phyloP scores from a whole-genome alignment of 2,329 filamentous ascomycete genomes.

The Colletotrichum lini region DNA sequence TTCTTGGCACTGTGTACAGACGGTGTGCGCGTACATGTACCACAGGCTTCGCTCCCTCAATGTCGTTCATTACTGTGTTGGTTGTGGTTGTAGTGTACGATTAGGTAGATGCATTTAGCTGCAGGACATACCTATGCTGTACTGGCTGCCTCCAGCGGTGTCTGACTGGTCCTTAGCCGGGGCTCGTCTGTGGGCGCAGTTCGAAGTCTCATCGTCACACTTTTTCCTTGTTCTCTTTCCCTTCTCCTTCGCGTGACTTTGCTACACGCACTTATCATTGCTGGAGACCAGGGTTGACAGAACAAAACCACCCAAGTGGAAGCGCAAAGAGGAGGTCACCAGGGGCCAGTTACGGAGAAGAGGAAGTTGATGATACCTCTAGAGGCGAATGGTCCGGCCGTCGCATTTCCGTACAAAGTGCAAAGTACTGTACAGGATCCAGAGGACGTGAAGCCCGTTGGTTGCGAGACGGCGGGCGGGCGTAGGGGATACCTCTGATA shows the following conservation, averaged over 20 bases:
- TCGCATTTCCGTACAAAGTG: constrained; percentile 29
- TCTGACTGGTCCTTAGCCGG: constrained; percentile 24
- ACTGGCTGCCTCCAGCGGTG: constrained; percentile 31
- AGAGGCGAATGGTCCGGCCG: constrained; percentile 39
- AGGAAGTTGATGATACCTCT: constrained; percentile 40
- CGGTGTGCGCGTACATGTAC: not conserved
- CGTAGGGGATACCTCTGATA: constrained; percentile 10
- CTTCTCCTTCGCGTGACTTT: constrained; percentile 7
- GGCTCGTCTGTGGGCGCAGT: constrained; percentile 7
- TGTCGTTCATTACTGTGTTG: constrained; percentile 1
- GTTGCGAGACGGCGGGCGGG: constrained; percentile 20
- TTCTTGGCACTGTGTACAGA: too few relatives aligned
- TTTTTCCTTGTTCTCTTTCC: not conserved
- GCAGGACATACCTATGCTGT: constrained; percentile 13
- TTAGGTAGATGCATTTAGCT: constrained; percentile 6
- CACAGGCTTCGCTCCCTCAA: not conserved
- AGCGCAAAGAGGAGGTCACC: constrained; percentile 34
- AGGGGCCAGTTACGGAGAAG: constrained; percentile 24
- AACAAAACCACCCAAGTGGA: constrained; percentile 40
- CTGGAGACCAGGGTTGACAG: constrained; percentile 40
- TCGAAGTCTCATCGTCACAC: constrained; percentile 37
- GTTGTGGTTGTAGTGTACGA: not conserved
- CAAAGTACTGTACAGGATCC: constrained; percentile 7
- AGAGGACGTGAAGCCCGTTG: constrained; percentile 30
- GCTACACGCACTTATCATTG: constrained; percentile 26